Evolutionary conservation across 129 eudicot species (phyloP).

Genomic region (Oenanthe sinensis): DNA sequence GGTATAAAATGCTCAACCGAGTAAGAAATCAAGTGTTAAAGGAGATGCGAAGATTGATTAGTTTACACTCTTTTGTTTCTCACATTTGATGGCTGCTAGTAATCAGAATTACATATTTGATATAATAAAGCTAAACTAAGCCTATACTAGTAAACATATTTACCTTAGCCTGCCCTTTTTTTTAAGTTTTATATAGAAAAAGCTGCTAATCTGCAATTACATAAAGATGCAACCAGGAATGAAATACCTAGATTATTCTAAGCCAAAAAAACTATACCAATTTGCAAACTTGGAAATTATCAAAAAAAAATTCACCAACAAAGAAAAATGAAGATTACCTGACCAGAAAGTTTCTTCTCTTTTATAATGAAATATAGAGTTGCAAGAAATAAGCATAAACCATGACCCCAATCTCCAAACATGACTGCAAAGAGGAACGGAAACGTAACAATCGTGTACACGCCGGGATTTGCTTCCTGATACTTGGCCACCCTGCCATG

Average conservation of each 20-base stretch:
- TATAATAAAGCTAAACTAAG: neutral
- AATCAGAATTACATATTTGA: neutral
- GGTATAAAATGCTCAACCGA: neutral
- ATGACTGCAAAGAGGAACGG: constrained; percentile 92
- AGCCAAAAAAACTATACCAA: neutral
- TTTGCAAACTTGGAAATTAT: neutral
- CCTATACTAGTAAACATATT: neutral
- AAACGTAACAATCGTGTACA: constrained; percentile 71
- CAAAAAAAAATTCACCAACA: neutral
- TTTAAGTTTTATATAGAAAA: neutral
- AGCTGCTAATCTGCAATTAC: neutral
- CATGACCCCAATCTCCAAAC: constrained; percentile 99
- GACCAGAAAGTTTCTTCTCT: constrained; percentile 60
- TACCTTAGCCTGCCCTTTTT: neutral
- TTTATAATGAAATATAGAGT: constrained; percentile 59
- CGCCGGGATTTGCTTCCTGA: constrained; percentile 91
- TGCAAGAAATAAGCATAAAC: constrained; percentile 83
- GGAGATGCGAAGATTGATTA: neutral
- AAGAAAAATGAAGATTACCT: constrained; percentile 35
- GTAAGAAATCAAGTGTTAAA: neutral
- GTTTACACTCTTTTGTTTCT: neutral
- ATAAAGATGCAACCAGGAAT: neutral
- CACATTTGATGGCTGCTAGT: neutral
- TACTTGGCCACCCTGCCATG: constrained; percentile 81
- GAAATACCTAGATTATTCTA: neutral